Evolutionary conservation across 1,284 basidiomycete species (phyloP), one percentile per base, ranked within the genome.

Genomic region (Athelia psychrophila): DNA sequence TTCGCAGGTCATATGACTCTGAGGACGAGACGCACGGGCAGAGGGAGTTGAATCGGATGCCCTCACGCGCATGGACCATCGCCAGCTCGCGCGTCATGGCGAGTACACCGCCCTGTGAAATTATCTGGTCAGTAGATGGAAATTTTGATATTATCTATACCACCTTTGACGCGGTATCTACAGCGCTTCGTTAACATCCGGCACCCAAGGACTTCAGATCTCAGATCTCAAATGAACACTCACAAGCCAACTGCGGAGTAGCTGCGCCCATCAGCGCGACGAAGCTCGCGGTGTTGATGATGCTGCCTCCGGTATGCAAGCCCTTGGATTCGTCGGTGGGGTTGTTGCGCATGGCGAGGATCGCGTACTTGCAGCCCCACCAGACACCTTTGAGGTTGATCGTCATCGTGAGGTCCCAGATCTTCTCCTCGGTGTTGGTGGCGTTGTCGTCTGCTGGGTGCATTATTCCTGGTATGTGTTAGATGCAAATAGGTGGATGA

Each of bases 351-450:
- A 98, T 98, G 22, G 95, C 96, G 51, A 88, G 77, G 65, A 98
- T 95, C 6, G 94, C 95, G 66, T 98, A 88, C 72, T 98, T 97
- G 80, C 91, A 95, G 44, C 96, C 95, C 86, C 89, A 98, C 95
- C 95, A 98, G 54, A 98, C 96, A 51, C 95, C 95, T 73, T 98
- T 98, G 67, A 96, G 84, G 70, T 98, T 98, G 75, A 98, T 89
- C 56, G 84, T 79, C 86, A 95, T 93, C 4, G 92, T 94, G 52
- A 94, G 76, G 68, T 96, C 93, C 95, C 95, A 98, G 69, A 98
- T 93, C 58, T 80, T 85, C 71, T 98, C 95, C 62, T 96, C 93
- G 15, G 95, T 98, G 69, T 93, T 95, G 63, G 98, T 77, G 5
- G 95, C 95, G 66, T 95, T 88, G 66, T 96, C 95, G 65, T 98